Percentiles rank a stretch among this genome's conserved stretches.
Evolutionary conservation across 2,329 filamentous ascomycete genomes (phyloP).

Genomic region (Colletotrichum trifolii): DNA sequence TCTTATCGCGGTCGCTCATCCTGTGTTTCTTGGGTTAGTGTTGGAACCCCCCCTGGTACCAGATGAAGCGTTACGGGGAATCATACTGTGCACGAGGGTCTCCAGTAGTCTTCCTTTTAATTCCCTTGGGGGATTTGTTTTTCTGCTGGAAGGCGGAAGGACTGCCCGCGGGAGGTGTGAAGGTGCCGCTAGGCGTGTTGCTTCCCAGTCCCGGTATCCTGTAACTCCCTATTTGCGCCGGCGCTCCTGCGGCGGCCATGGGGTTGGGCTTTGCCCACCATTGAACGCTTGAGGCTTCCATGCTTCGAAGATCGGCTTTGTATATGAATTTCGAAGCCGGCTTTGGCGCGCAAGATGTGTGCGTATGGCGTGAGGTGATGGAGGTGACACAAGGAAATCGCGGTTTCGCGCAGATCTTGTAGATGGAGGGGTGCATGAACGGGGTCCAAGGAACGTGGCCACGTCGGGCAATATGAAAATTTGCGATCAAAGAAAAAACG

Average conservation of each 20-base stretch:
- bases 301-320: background rate
- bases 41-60: too few relatives aligned
- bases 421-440: conserved; percentile 27
- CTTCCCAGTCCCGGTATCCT: conserved; percentile 35
- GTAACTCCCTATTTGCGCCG: conserved; percentile 19
- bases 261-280: conserved; percentile 33
- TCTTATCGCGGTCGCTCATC: conserved; percentile 31
- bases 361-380: background rate
- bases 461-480: background rate
- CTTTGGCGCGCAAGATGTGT: too few relatives aligned
- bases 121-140: too few relatives aligned
- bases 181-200: conserved; percentile 8
- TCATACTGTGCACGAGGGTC: too few relatives aligned
- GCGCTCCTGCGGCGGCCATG: conserved; percentile 1
- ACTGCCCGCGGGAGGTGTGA: conserved; percentile 1
- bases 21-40: conserved; percentile 3
- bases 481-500: background rate
- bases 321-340: background rate
- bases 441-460: background rate
- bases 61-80: too few relatives aligned
- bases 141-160: background rate
- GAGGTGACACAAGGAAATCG: conserved; percentile 1
- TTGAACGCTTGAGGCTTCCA: conserved; percentile 27
- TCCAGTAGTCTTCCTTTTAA: too few relatives aligned
- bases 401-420: conserved; percentile 20